Evolutionary conservation across 2,329 filamentous ascomycete genomes (phyloP).

Genomic region (Xylaria sp.): DNA sequence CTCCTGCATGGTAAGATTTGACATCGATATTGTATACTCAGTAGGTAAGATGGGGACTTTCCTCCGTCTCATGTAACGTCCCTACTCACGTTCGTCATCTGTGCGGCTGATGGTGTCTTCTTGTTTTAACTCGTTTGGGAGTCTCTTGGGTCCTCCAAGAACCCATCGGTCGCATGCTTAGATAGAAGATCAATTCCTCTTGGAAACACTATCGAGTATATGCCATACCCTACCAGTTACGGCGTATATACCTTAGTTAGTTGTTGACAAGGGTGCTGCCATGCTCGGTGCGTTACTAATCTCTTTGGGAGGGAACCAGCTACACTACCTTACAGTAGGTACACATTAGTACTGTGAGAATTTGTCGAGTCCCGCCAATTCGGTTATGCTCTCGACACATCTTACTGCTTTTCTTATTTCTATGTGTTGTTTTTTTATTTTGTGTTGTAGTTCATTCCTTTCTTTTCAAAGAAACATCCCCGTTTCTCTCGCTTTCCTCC

Average conservation of each 20-base stretch:
- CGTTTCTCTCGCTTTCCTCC: background rate
- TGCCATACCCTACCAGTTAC: too few species aligned
- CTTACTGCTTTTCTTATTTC: too few species aligned
- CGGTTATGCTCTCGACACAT: background rate
- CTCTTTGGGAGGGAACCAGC: background rate
- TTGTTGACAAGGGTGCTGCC: slow-evolving; percentile 1
- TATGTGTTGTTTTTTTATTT: background rate
- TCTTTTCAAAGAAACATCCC: background rate
- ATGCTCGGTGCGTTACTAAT: slow-evolving; percentile 8
- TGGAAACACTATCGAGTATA: background rate
- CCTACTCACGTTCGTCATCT: background rate
- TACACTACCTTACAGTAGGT: background rate
- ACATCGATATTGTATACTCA: background rate
- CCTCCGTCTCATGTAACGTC: background rate
- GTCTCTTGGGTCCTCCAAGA: background rate
- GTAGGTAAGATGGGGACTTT: background rate
- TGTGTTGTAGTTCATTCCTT: background rate
- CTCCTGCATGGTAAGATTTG: slow-evolving; percentile 15
- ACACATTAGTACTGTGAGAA: slow-evolving; percentile 1
- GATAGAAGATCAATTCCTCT: slow-evolving; percentile 6
- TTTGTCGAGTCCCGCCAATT: slow-evolving; percentile 6
- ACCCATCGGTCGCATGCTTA: background rate
- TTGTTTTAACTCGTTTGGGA: background rate
- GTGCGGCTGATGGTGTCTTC: slow-evolving; percentile 6
- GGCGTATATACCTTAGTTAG: background rate